Base-by-base conservation (phyloP, 306 rosid genomes). In the Mimosa bimucronata region DNA sequence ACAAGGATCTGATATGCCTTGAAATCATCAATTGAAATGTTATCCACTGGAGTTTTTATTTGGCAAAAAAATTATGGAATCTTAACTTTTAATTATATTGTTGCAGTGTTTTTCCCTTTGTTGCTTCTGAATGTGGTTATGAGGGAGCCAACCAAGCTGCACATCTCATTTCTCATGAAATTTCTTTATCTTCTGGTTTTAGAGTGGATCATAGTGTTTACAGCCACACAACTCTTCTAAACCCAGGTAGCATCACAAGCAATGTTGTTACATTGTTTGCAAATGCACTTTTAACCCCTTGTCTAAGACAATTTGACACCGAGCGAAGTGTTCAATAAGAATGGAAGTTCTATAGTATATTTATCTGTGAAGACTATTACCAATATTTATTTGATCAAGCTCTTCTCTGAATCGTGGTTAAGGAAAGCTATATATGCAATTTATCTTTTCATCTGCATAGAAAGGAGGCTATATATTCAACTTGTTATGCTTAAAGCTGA, bases 181-280 rank as follows among this genome's bases (percentile, higher is more conserved):
- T 83, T 12, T 73, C 86, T 46, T 37, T 92, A 48, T 81, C 94
- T 38, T 74, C 93, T 42, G 98, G 88, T 71, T 6, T 57, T 92
- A 82, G 91, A 91, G 70, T 92, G 92, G 97, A 94, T 92, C 87
- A 88, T 86, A 90, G 97, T 94, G 60, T 84, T 60, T 46, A 92
- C 93, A 1, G 11, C 81, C 23, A 19, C 75, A 50, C 85, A 90
- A 30, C 90, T 94, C 74, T 94, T 94, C 71, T 89, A 81, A 62
- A 57, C 60, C 74, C 78, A 80, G 25, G 82, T 85, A 85, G 66
- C 74, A 31, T 46, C 81, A 50, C 65, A 41, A 38, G 58, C 40
- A 9, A 50, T 19, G 30, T 21, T 25, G 18, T 55, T 6, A n/a
- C 62, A 5, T 55, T 21, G 26, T 9, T 19, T 53, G 62, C 4